Evolutionary conservation across 768 basidiomycete genomes (phyloP).

Genomic region (Suillus fuscotomentosus): DNA sequence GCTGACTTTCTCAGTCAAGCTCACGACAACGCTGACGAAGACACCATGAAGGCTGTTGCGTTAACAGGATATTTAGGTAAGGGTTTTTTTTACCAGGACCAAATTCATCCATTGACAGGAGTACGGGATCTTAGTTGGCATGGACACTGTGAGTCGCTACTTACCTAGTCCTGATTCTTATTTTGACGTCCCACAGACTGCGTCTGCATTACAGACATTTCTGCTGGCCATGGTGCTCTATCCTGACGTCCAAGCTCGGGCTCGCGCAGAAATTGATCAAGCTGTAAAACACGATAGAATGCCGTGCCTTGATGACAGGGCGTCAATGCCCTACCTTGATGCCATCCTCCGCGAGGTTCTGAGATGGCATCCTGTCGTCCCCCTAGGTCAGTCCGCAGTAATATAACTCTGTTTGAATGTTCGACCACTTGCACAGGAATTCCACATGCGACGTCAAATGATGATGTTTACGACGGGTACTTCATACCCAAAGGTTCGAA

Average conservation of each 20-base stretch:
- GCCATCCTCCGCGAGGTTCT: constrained; percentile 20
- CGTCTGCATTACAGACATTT: constrained; percentile 22
- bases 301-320: constrained; percentile 13
- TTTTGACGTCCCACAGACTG: constrained; percentile 8
- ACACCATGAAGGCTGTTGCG: too few species aligned
- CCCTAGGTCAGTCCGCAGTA: constrained; percentile 15
- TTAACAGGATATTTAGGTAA: too few species aligned
- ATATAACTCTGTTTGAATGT: not conserved
- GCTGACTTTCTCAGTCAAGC: too few species aligned
- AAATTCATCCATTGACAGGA: too few species aligned
- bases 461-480: constrained; percentile 40
- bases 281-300: constrained; percentile 14
- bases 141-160: too few species aligned
- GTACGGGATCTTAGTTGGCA: too few species aligned
- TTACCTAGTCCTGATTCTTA: too few species aligned
- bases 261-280: constrained; percentile 28
- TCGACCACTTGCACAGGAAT: constrained; percentile 9
- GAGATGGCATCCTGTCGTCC: constrained; percentile 21
- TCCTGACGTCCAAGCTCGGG: constrained; percentile 24
- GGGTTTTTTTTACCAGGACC: too few species aligned
- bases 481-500: constrained; percentile 49
- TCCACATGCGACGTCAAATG: constrained; percentile 26
- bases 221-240: constrained; percentile 28
- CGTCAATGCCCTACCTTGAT: constrained; percentile 22
- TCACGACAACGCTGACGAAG: too few species aligned